Evolutionary conservation across 805 yeast genomes (phyloP).

Genomic region (Saturnispora zaruensis): DNA sequence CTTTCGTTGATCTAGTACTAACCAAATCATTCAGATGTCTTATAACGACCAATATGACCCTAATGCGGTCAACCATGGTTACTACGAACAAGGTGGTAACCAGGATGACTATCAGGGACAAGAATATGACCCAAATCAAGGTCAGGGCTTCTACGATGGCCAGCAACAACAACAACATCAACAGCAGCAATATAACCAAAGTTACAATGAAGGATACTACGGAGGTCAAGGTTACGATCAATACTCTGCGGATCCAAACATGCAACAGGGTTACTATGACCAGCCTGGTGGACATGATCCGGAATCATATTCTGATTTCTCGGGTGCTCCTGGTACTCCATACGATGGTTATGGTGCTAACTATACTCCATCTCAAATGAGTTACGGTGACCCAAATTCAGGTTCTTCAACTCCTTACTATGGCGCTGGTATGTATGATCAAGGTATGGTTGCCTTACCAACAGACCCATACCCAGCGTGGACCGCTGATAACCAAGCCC

Average conservation of each 20-base stretch:
- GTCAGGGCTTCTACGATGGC: constrained; percentile 35
- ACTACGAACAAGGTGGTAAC: constrained; percentile 19
- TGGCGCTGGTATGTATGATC: constrained; percentile 32
- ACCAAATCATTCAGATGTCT: constrained; percentile 38
- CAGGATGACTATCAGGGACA: constrained; percentile 48
- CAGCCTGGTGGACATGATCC: constrained; percentile 44
- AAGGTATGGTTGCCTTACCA: constrained; percentile 55
- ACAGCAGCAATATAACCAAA: constrained; percentile 14
- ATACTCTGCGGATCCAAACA: constrained; percentile 28
- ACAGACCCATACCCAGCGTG: constrained; percentile 98
- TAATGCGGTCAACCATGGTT: constrained; percentile 24
- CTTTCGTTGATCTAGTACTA: constrained; percentile 7
- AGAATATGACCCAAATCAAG: constrained; percentile 32
- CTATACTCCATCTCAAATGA: constrained; percentile 74
- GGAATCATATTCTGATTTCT: constrained; percentile 53
- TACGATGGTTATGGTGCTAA: constrained; percentile 51
- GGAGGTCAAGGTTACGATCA: constrained; percentile 21
- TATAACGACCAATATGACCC: constrained; percentile 49
- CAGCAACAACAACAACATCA: constrained; percentile 16
- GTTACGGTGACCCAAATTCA: constrained; percentile 78
- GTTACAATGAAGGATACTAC: constrained; percentile 10
- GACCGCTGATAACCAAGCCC: constrained; percentile 94
- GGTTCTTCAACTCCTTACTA: constrained; percentile 90
- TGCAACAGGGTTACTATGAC: constrained; percentile 44
- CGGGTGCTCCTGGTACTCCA: constrained; percentile 58